Percentiles rank a stretch among this genome's conserved stretches.
Evolutionary conservation across 2,329 filamentous ascomycete species (phyloP).

Genomic region (Arthrobotrys megalospora): DNA sequence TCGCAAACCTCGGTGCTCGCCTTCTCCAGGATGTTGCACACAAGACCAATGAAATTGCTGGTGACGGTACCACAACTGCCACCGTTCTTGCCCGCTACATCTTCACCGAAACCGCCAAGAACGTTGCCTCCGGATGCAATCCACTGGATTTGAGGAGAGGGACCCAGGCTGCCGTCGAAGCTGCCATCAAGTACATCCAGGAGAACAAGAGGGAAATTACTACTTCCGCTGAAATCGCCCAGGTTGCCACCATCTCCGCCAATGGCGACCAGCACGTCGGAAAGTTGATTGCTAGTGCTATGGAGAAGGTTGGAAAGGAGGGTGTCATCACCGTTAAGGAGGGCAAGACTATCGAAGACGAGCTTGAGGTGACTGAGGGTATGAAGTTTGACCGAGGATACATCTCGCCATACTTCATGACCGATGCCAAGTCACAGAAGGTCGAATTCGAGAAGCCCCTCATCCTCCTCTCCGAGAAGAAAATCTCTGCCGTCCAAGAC

Average conservation of each 20-base stretch:
- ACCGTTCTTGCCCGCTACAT: slow-evolving; percentile 97
- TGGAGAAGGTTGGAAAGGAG: slow-evolving; percentile 99
- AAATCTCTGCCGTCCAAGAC: slow-evolving; percentile 99
- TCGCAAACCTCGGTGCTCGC: slow-evolving; percentile 98
- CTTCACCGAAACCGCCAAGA: slow-evolving; percentile 99
- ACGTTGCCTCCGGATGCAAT: slow-evolving; percentile 99
- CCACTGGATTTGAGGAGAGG: slow-evolving; percentile 98
- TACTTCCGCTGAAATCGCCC: slow-evolving; percentile 94
- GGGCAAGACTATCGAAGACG: slow-evolving; percentile 97
- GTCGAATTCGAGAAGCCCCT: slow-evolving; percentile 99
- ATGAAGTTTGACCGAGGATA: slow-evolving; percentile 99
- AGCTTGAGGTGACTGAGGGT: slow-evolving; percentile 98
- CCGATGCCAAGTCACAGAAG: slow-evolving; percentile 98
- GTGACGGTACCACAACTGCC: slow-evolving; percentile 98
- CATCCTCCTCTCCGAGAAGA: slow-evolving; percentile 99
- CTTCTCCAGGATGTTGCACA: slow-evolving; percentile 97
- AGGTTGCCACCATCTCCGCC: slow-evolving; percentile 97
- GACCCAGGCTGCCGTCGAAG: slow-evolving; percentile 95
- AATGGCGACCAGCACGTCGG: slow-evolving; percentile 97
- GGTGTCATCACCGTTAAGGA: slow-evolving; percentile 99
- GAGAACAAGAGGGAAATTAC: slow-evolving; percentile 98
- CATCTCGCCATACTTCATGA: slow-evolving; percentile 99
- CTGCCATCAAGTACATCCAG: slow-evolving; percentile 93
- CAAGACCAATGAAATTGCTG: slow-evolving; percentile 99
- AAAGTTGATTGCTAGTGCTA: slow-evolving; percentile 94